Base-by-base conservation (phyloP, 306 rosid species). In the Lathyrus aphaca region DNA sequence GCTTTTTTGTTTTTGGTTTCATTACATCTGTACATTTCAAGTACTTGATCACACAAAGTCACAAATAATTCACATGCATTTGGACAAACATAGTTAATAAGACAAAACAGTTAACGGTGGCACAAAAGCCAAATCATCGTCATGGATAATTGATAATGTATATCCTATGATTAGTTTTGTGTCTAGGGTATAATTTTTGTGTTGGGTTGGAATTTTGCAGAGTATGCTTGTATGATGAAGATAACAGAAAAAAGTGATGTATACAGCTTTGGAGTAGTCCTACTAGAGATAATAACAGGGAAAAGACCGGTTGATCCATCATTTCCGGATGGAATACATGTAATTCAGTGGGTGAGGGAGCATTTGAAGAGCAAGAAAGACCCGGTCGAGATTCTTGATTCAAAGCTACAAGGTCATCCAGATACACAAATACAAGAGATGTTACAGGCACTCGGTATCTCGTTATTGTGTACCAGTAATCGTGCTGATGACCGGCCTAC, bases 231-330 rank as follows among this genome's bases (percentile, higher is more conserved):
- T 71, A 93, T 82, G 94, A 76, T 80, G 4, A 93, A 80, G 35
- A 87, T 90, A 45, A 86, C 94, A 3, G 97, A 86, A 21, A 93
- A 88, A 60, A 90, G 90, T 49, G 98, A 93, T 15, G 97, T 93
- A 14, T 93, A 85, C 74, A 90, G 98, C 69, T 93, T 74, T 42
- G 98, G 98, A 1, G 95, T 93, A 35, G 97, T 93, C 25, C 86
- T 93, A 25, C 64, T 93, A 15, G 96, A 93, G 86, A 83, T 90
- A 49, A 78, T 93, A 73, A 88, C 98, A 4, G 97, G 97, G 9
- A 90, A 90, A 77, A 85, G 76, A 72, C 98, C 98, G 0, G 86
- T 81, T 4, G 97, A 93, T 67, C 85, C 97, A 21, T 88, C 91
- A 30, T 85, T 90, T 54, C 80, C 85, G 0, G 97, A 88, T 14